Percentiles rank a stretch among this genome's conserved stretches.
These are phyloP conservation scores for Wickerhamomyces rabaulensis DNA, from an alignment of 805 yeast species.

Conservation along the genomic window DNA sequence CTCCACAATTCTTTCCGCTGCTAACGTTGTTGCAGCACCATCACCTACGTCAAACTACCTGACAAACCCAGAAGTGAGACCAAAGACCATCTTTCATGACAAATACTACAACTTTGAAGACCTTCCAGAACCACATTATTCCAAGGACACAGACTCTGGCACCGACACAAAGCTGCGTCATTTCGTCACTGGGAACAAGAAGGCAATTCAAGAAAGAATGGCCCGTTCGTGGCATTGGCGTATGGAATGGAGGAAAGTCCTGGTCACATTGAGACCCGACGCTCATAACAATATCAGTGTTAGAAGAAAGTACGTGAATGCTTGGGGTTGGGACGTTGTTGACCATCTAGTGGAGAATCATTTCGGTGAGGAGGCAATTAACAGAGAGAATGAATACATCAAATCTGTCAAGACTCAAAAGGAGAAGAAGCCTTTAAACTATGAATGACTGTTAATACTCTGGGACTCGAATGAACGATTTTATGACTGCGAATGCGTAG, in stretches of 20 bases:
- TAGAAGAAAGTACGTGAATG: slow-evolving; percentile 82
- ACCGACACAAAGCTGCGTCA: not conserved
- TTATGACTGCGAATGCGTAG: not conserved
- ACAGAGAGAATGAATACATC: slow-evolving; percentile 2
- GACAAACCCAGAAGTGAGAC: slow-evolving; percentile 60
- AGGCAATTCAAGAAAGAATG: slow-evolving; percentile 52
- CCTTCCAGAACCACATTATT: slow-evolving; percentile 51
- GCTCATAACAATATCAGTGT: slow-evolving; percentile 94
- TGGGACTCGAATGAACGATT: not conserved
- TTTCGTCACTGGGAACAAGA: slow-evolving; percentile 7
- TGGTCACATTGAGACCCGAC: slow-evolving; percentile 82
- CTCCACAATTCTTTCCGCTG: slow-evolving; percentile 73
- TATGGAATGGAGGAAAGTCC: slow-evolving; percentile 86
- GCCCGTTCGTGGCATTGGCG: slow-evolving; percentile 86
- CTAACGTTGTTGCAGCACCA: slow-evolving; percentile 74
- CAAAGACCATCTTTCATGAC: slow-evolving; percentile 75
- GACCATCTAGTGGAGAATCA: slow-evolving; percentile 65
- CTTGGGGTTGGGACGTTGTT: slow-evolving; percentile 94
- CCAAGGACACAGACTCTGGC: slow-evolving; percentile 14
- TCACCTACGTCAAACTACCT: slow-evolving; percentile 65
- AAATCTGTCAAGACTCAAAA: slow-evolving; percentile 14
- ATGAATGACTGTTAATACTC: too few relatives aligned
- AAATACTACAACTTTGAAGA: slow-evolving; percentile 62
- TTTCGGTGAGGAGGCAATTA: slow-evolving; percentile 24
- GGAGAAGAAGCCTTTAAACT: too few relatives aligned